Percentiles rank a stretch among this genome's conserved stretches.
phyloP scores from a whole-genome alignment of 257 asterid genomes.

The Solanum etuberosum region DNA sequence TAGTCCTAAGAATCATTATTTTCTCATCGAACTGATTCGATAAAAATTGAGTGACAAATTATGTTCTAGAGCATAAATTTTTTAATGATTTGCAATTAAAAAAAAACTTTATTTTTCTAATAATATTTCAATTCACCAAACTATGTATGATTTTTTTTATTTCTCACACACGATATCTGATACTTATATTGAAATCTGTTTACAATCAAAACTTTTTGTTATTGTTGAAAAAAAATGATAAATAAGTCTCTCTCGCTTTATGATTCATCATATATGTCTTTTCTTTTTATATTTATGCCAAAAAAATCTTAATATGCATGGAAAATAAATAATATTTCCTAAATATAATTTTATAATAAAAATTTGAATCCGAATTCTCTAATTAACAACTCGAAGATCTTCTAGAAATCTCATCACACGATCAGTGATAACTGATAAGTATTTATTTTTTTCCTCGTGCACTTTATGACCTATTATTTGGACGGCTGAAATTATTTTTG shows the following conservation, averaged over 20 bases:
- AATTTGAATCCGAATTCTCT: not conserved
- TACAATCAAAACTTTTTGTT: not conserved
- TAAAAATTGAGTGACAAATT: too few species aligned
- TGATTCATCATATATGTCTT: not conserved
- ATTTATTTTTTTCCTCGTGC: not conserved
- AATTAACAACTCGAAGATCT: not conserved
- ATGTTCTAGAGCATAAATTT: too few species aligned
- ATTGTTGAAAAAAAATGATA: not conserved
- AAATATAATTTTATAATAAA: not conserved
- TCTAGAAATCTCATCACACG: not conserved
- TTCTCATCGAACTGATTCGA: too few species aligned
- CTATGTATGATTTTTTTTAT: not conserved
- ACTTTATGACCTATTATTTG: not conserved
- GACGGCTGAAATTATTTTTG: not conserved
- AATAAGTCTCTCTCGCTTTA: not conserved
- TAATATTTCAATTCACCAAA: too few species aligned
- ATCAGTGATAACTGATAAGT: not conserved
- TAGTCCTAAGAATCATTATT: not conserved
- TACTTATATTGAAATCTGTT: not conserved
- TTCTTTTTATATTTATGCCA: not conserved
- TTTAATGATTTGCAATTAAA: too few species aligned
- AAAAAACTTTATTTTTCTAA: too few species aligned
- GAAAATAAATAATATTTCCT: not conserved
- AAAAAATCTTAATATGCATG: too few species aligned
- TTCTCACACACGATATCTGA: not conserved